phyloP scores from a whole-genome alignment of 1,139 yeast genomes.

The Protomyces inouyei region DNA sequence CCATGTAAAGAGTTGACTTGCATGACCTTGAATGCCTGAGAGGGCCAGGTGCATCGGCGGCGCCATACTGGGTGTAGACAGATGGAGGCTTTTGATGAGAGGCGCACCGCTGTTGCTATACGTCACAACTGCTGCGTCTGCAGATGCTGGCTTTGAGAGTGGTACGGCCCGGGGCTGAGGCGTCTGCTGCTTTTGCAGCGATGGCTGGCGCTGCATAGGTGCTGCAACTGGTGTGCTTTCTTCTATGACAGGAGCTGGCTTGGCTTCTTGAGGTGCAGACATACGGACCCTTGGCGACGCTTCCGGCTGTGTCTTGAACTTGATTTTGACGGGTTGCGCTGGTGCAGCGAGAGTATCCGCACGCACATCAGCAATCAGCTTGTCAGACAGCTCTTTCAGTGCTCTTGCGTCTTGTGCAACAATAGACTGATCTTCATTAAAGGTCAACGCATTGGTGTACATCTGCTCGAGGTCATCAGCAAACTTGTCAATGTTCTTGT shows the following conservation, averaged over 20 bases:
- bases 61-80: background rate
- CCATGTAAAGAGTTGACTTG: constrained; percentile 14
- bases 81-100: background rate
- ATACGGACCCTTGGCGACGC: background rate
- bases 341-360: constrained; percentile 7
- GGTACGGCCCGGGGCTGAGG: background rate
- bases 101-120: background rate
- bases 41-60: constrained; percentile 11
- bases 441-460: constrained; percentile 78
- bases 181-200: background rate
- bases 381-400: constrained; percentile 37
- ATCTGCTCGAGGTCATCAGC: constrained; percentile 69
- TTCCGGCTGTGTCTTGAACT: constrained; percentile 7
- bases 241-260: background rate
- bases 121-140: background rate
- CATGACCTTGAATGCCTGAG: constrained; percentile 1
- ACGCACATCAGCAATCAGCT: constrained; percentile 11
- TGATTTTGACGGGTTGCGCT: background rate
- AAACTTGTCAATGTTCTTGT: constrained; percentile 56
- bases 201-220: background rate
- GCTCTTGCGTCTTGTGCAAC: constrained; percentile 72
- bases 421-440: constrained; percentile 82
- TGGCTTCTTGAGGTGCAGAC: background rate
- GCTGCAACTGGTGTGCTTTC: background rate
- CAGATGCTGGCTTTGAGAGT: background rate